Base-by-base conservation (phyloP, 2,329 filamentous ascomycete species). In the Cadophora sp. region DNA sequence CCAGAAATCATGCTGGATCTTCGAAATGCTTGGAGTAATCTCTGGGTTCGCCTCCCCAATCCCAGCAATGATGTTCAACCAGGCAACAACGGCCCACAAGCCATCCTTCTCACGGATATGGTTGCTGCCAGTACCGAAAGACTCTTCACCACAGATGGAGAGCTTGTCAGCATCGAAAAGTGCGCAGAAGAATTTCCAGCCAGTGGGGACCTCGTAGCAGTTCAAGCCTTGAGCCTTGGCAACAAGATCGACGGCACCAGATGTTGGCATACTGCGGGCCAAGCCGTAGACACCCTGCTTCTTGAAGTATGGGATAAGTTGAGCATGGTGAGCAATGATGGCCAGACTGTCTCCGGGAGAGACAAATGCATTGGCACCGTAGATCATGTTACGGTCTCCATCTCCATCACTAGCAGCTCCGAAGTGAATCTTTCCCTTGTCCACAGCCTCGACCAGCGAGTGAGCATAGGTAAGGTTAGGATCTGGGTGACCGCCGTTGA, bases 311-410 rank as follows among this genome's bases (percentile, higher is more conserved):
- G 96, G 96, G 76, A 99, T 99, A 68, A 97, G 88, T 75, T 97
- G 88, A 73, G 96, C 94, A 79, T 99, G 91, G 84, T 99, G 96
- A 59, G 96, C 94, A 77, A 99, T 99, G 79, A 99, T 99, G 77
- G 96, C 96, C 76, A 99, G 85, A 76, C 93, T 97, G 84, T 99
- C 96, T 78, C 96, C 96, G 8, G 96, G 96, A 8, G 95, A 98
- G 69, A 99, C 96, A 78, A 99, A 99, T 53, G 91, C 89, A 77
- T 96, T 95, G 73, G 95, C 94, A 70, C 96, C 96, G 82, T 99
- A 99, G 78, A 99, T 99, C 96, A 99, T 99, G 89, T 99, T 99
- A 75, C 96, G 92, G 84, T 99, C 96, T 76, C 96, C 96, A 76
- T 99, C 96, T 74, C 96, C 96, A 74, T 99, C 96, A 71, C 93